Conservation (phyloP, 169 alveolate genomes). For the Ichthyophthirius multifiliis region DNA sequence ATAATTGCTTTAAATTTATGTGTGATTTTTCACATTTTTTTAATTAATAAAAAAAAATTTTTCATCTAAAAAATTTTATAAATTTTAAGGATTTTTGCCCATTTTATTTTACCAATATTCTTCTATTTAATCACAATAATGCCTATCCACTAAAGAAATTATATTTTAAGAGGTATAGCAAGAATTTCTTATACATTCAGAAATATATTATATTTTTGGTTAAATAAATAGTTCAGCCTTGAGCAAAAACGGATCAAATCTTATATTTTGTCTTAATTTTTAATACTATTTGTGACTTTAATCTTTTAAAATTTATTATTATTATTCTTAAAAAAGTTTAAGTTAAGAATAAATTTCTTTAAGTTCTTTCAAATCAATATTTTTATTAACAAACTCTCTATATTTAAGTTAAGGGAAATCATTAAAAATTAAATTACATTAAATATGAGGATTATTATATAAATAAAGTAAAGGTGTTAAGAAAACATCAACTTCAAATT, state of each 20-base stretch:
- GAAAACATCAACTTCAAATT: neutral
- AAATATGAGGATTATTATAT: neutral
- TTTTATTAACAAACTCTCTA: neutral
- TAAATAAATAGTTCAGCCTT: neutral
- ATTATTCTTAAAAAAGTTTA: neutral
- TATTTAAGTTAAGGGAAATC: neutral
- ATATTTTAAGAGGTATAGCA: neutral
- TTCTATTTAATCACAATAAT: neutral
- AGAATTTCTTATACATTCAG: neutral
- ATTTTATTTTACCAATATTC: neutral
- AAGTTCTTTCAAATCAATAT: neutral
- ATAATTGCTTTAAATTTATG: too few relatives aligned
- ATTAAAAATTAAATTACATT: neutral
- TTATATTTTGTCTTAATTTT: neutral
- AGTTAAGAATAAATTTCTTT: neutral
- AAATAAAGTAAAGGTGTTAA: conserved; percentile 6
- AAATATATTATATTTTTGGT: neutral
- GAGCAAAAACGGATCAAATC: neutral
- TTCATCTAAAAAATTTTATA: neutral
- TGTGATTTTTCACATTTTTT: neutral
- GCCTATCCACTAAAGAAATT: neutral
- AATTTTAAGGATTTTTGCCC: neutral
- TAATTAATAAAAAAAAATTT: neutral
- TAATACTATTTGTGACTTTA: neutral
- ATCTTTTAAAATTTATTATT: neutral